phyloP scores from a whole-genome alignment of 257 asterid species.

The Fraxinus anomala region DNA sequence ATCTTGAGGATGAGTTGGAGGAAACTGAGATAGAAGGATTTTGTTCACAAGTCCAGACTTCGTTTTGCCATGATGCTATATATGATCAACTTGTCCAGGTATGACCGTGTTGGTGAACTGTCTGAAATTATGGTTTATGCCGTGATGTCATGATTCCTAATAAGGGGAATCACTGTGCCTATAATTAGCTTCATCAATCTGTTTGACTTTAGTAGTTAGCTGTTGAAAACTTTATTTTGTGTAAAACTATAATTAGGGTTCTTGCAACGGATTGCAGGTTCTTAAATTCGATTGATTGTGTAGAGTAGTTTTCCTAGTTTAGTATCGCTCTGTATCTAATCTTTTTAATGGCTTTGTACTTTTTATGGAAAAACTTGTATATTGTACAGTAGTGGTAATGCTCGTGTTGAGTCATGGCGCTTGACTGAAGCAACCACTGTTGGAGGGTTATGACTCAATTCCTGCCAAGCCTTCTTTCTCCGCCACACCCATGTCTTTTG shows the following conservation, averaged over 20 bases:
- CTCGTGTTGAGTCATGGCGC: background rate
- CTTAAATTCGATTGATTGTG: background rate
- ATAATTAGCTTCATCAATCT: slow-evolving; percentile 7
- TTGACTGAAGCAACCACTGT: background rate
- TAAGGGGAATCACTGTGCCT: background rate
- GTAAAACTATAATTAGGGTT: background rate
- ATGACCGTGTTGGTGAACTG: slow-evolving; percentile 9
- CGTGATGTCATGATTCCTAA: slow-evolving; percentile 4
- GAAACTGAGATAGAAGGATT: slow-evolving; percentile 96
- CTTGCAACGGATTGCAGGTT: background rate
- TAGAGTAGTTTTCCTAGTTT: background rate
- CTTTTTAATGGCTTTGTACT: background rate
- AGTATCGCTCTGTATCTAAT: background rate
- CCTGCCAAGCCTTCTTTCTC: background rate
- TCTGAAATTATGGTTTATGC: background rate
- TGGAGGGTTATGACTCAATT: background rate
- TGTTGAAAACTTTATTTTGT: background rate
- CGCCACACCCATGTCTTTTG: background rate
- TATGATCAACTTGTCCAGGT: slow-evolving; percentile 90
- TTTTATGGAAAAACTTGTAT: background rate
- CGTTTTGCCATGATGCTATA: slow-evolving; percentile 89
- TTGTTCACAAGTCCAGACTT: slow-evolving; percentile 72
- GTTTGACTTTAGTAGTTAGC: slow-evolving; percentile 7
- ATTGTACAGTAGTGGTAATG: background rate
- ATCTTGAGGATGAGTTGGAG: slow-evolving; percentile 89